phyloP scores from a whole-genome alignment of 140 eudicot genomes.

The Flaveria floridana region DNA sequence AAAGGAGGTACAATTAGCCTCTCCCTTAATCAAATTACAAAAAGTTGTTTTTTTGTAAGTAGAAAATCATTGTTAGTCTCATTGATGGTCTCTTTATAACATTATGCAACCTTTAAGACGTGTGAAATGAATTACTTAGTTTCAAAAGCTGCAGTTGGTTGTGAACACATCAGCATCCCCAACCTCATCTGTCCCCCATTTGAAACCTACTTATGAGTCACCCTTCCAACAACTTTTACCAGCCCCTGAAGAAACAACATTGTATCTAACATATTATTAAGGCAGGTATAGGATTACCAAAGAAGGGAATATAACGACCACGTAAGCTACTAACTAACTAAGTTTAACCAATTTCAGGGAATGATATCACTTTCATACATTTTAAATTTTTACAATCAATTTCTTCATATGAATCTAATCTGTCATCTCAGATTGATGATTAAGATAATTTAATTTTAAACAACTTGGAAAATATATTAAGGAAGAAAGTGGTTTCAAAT shows the following conservation, averaged over 20 bases:
- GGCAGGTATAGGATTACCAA: too few relatives aligned
- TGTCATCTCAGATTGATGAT: neutral
- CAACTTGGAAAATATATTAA: too few relatives aligned
- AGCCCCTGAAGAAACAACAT: conserved; percentile 13
- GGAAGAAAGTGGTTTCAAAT: neutral
- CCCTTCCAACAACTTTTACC: conserved; percentile 27
- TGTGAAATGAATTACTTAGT: neutral
- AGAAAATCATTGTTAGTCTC: neutral
- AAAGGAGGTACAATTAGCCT: too few relatives aligned
- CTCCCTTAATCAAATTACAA: neutral
- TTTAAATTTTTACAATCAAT: too few relatives aligned
- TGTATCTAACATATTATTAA: neutral
- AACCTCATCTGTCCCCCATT: conserved; percentile 22
- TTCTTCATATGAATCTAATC: neutral
- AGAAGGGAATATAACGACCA: too few relatives aligned
- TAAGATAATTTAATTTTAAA: too few relatives aligned
- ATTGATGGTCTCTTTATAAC: neutral
- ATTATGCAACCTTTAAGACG: neutral
- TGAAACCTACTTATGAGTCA: conserved; percentile 19
- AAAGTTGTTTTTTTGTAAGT: neutral
- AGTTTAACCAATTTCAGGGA: too few relatives aligned
- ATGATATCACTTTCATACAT: too few relatives aligned
- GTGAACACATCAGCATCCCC: conserved; percentile 31
- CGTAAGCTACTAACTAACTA: too few relatives aligned
- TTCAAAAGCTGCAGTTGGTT: neutral